Conservation (phyloP, 768 basidiomycete genomes). For the Suillus decipiens region DNA sequence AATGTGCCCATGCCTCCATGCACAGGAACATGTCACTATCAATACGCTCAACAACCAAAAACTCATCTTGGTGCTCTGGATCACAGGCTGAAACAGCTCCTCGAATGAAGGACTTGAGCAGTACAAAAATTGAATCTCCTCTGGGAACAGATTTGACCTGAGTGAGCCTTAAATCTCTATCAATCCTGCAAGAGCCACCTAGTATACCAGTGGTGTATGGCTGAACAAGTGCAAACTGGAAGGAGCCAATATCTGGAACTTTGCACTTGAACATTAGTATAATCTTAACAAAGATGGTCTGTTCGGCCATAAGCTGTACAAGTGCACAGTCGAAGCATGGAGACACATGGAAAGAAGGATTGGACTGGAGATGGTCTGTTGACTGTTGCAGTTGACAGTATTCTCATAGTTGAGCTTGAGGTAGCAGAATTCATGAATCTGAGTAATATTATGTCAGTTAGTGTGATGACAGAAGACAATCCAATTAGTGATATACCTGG, state of each 20-base stretch:
- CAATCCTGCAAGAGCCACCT: constrained; percentile 14
- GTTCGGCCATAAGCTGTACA: constrained; percentile 8
- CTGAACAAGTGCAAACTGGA: constrained; percentile 24
- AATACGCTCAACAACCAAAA: constrained; percentile 27
- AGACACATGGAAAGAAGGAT: constrained; percentile 28
- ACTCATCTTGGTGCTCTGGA: constrained; percentile 20
- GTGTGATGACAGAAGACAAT: too few species aligned
- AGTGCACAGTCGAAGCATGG: constrained; percentile 33
- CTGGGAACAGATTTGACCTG: constrained; percentile 15
- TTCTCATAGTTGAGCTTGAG: constrained; percentile 32
- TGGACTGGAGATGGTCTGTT: constrained; percentile 33
- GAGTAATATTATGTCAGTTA: too few species aligned
- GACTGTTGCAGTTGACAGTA: constrained; percentile 25
- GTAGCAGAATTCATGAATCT: constrained; percentile 27
- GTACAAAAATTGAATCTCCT: constrained; percentile 23
- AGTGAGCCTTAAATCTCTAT: constrained; percentile 22
- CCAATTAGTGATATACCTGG: too few species aligned
- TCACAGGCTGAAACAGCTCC: constrained; percentile 24
- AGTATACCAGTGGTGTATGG: constrained; percentile 14
- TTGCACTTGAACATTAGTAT: constrained; percentile 25
- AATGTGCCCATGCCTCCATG: not conserved
- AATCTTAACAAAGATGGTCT: constrained; percentile 18
- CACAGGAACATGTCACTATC: constrained; percentile 33
- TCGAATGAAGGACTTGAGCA: constrained; percentile 14
- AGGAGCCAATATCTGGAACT: constrained; percentile 12